phyloP scores from a whole-genome alignment of 768 basidiomycete genomes.

The Mycena floridula region DNA sequence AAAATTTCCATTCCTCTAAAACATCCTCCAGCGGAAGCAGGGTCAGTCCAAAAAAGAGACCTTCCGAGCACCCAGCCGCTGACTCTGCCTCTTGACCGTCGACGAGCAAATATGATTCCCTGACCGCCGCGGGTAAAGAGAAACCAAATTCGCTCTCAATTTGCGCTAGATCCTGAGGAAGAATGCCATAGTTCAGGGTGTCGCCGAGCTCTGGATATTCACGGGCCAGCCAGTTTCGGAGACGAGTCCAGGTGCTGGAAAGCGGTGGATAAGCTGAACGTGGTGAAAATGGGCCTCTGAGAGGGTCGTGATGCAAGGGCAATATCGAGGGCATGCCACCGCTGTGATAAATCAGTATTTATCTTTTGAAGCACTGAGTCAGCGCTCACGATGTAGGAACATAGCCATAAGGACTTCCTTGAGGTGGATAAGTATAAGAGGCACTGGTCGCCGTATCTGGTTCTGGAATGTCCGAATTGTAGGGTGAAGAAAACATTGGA shows the following conservation, averaged over 20 bases:
- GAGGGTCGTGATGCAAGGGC: constrained; percentile 58
- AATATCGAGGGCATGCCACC: constrained; percentile 59
- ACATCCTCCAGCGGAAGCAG: constrained; percentile 90
- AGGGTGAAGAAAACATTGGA: constrained; percentile 45
- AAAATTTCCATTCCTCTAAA: constrained; percentile 92
- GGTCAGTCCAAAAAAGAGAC: constrained; percentile 94
- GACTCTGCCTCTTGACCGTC: constrained; percentile 96
- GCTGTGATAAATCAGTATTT: too few species aligned
- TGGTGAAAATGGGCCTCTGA: constrained; percentile 38
- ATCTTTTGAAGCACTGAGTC: too few species aligned
- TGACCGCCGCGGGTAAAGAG: constrained; percentile 76
- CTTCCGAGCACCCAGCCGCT: constrained; percentile 80
- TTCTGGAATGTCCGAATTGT: constrained; percentile 44
- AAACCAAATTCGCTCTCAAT: constrained; percentile 85
- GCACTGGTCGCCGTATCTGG: constrained; percentile 38
- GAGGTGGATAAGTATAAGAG: constrained; percentile 77
- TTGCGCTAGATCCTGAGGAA: constrained; percentile 70
- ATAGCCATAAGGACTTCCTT: constrained; percentile 53
- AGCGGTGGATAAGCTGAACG: constrained; percentile 65
- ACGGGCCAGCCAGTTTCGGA: constrained; percentile 73
- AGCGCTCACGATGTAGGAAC: constrained; percentile 48
- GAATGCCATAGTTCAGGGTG: constrained; percentile 89
- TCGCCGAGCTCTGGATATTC: constrained; percentile 95
- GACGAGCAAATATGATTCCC: constrained; percentile 82
- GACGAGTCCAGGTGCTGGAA: constrained; percentile 76